A percentile compares a stretch with the other conserved stretches of the same genome.
These are phyloP conservation scores for Eimeria zaria DNA, from an alignment of 169 alveolate genomes.

Conservation along the genomic window DNA sequence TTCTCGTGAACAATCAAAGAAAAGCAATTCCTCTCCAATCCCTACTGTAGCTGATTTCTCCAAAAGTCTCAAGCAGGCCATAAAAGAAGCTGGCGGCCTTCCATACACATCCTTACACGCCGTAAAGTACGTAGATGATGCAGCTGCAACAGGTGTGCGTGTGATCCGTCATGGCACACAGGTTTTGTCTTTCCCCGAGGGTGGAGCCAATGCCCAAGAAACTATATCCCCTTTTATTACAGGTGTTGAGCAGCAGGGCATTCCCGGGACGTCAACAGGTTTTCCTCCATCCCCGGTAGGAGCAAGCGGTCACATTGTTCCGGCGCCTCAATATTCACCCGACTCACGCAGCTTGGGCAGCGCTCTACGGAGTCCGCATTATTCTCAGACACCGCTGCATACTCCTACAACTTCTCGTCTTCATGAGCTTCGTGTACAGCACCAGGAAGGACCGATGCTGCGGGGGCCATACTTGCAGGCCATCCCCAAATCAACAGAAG, in stretches of 20 bases:
- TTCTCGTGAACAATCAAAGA: neutral
- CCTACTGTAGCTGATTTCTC: neutral
- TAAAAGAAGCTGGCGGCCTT: neutral
- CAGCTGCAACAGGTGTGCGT: neutral
- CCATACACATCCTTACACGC: neutral
- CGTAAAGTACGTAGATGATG: neutral
- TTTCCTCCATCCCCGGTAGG: neutral
- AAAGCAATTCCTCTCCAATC: neutral
- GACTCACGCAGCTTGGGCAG: neutral
- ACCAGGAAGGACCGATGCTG: neutral
- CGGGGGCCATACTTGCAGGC: neutral
- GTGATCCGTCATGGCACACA: neutral
- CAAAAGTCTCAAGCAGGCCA: neutral
- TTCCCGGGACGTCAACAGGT: neutral
- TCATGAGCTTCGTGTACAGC: neutral
- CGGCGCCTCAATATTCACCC: neutral
- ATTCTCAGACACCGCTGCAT: neutral
- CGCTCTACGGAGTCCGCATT: neutral
- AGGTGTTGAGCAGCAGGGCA: neutral
- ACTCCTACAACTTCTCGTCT: neutral
- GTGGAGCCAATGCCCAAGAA: neutral
- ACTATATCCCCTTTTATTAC: neutral
- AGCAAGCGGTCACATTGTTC: neutral
- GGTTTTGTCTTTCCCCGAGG: neutral
- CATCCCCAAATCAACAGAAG: neutral